These are phyloP conservation scores for Stemphylium beticola DNA, from an alignment of 2,329 filamentous ascomycete genomes.

Conservation along the genomic window DNA sequence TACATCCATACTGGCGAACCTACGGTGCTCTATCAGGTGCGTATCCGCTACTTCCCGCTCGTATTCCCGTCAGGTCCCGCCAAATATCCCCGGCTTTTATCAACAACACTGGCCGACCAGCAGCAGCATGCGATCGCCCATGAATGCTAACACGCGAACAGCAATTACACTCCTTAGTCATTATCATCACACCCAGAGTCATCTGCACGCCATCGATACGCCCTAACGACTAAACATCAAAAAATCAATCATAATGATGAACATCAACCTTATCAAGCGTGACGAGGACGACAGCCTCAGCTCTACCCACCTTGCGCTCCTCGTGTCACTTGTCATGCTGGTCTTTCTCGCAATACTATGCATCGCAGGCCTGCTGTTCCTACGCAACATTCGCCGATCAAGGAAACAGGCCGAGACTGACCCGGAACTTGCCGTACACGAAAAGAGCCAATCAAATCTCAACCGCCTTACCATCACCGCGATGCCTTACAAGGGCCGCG, in stretches of 20 bases:
- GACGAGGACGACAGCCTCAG: conserved; percentile 59
- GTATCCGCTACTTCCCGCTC: conserved; percentile 26
- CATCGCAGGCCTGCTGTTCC: conserved; percentile 70
- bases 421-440: conserved; percentile 70
- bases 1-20: conserved; percentile 13
- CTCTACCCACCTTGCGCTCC: conserved; percentile 71
- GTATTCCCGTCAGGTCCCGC: conserved; percentile 22
- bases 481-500: conserved; percentile 59
- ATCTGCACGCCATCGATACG: conserved; percentile 30
- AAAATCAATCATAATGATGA: conserved; percentile 45
- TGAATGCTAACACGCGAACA: conserved; percentile 29
- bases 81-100: conserved; percentile 16
- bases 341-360: conserved; percentile 74
- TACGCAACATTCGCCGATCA: conserved; percentile 69
- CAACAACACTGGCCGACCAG: conserved; percentile 22
- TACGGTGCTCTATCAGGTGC: conserved; percentile 34
- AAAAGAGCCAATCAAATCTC: conserved; percentile 60
- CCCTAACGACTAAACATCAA: conserved; percentile 26
- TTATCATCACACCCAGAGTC: conserved; percentile 18
- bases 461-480: conserved; percentile 64
- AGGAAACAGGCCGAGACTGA: conserved; percentile 55
- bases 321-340: conserved; percentile 80
- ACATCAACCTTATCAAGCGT: conserved; percentile 57
- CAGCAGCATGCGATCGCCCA: conserved; percentile 8
- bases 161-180: conserved; percentile 38